Evolutionary conservation across 2,329 filamentous ascomycete species (phyloP).

Genomic region (Knoxdaviesia capensis): DNA sequence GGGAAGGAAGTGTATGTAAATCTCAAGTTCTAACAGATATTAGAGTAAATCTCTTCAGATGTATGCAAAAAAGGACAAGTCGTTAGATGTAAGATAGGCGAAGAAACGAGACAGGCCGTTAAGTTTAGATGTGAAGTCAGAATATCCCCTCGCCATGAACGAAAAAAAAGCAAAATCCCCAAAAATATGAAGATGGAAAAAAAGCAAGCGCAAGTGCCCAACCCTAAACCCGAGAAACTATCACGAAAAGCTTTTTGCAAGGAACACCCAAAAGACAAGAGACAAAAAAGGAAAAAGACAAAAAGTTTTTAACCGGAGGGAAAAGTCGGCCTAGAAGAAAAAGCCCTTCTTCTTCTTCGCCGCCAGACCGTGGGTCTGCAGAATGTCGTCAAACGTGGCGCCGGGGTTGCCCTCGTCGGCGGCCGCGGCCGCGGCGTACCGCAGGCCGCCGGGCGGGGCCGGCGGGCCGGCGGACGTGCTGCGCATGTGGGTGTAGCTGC

Average conservation of each 20-base stretch:
- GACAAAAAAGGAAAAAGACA: constrained; percentile 2
- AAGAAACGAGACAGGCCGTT: no score
- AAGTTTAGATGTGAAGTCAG: not conserved
- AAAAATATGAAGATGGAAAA: not conserved
- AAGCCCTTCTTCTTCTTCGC: constrained; percentile 21
- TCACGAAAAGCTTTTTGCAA: constrained; percentile 6
- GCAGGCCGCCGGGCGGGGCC: constrained; percentile 10
- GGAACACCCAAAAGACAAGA: not conserved
- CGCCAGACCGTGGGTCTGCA: constrained; percentile 14
- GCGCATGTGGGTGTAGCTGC: constrained; percentile 10
- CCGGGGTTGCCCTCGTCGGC: constrained; percentile 10
- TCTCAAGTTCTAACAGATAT: no score
- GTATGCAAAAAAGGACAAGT: no score
- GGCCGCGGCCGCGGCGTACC: constrained; percentile 6
- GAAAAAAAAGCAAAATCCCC: not conserved
- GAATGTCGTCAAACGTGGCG: constrained; percentile 28
- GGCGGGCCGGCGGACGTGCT: constrained; percentile 8
- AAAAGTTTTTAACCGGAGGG: constrained; percentile 1
- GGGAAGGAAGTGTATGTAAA: no score
- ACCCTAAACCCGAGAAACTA: not conserved
- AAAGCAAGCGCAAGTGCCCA: not conserved
- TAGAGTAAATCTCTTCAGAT: no score
- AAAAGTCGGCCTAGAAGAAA: constrained; percentile 10
- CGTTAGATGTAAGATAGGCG: no score
- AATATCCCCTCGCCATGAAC: not conserved